A percentile compares a stretch with the other conserved stretches of the same genome.
phyloP scores from a whole-genome alignment of 345 rosid genomes.

The Acer yangbiense region DNA sequence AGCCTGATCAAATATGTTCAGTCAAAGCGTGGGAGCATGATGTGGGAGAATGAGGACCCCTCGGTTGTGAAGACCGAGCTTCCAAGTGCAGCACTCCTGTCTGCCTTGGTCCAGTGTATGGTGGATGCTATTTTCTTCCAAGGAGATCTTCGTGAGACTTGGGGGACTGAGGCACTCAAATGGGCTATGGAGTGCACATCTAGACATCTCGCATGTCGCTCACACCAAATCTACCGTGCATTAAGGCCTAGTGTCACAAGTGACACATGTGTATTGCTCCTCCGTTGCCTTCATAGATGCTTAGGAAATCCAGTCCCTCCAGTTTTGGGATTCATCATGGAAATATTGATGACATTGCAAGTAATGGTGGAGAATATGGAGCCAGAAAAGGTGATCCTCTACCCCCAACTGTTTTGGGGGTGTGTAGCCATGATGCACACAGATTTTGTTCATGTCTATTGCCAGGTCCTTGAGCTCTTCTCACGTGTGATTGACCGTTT shows the following conservation, averaged over 20 bases:
- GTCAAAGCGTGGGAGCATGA: conserved; percentile 99
- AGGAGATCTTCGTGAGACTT: conserved; percentile 98
- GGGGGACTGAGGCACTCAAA: conserved; percentile 97
- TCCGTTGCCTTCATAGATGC: conserved; percentile 96
- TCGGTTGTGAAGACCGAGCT: conserved; percentile 81
- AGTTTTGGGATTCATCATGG: conserved; percentile 95
- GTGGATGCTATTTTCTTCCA: conserved; percentile 99
- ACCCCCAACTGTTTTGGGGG: conserved; percentile 99
- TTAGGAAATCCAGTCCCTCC: conserved; percentile 94
- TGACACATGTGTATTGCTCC: conserved; percentile 90
- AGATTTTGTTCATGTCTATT: conserved; percentile 94
- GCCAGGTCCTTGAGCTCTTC: conserved; percentile 98
- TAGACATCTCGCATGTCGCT: conserved; percentile 98
- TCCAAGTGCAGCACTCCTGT: conserved; percentile 94
- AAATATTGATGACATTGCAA: conserved; percentile 87
- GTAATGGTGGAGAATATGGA: conserved; percentile 99
- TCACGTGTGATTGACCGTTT: conserved; percentile 85
- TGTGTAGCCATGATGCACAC: conserved; percentile 99
- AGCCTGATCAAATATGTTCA: conserved; percentile 97
- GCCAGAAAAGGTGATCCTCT: conserved; percentile 95
- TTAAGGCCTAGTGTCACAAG: conserved; percentile 89
- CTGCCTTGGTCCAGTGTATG: conserved; percentile 98
- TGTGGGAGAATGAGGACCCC: conserved; percentile 99
- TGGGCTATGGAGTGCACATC: conserved; percentile 99
- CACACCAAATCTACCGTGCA: conserved; percentile 98